Percentiles rank a stretch among this genome's conserved stretches.
Evolutionary conservation across 805 yeast genomes (phyloP).

Genomic region (Pachysolen tannophilus): DNA sequence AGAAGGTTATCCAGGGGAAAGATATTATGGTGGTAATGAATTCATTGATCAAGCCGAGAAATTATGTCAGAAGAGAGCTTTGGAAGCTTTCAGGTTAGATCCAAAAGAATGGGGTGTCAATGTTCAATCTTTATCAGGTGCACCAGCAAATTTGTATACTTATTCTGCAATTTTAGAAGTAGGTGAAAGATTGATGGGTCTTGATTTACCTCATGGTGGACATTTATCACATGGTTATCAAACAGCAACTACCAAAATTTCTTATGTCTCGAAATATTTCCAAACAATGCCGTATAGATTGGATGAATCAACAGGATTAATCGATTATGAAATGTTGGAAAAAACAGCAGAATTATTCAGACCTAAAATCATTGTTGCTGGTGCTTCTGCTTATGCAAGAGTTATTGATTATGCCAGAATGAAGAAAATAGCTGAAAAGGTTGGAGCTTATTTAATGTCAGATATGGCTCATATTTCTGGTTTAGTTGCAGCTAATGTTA

Average conservation of each 20-base stretch:
- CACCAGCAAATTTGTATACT: slow-evolving; percentile 92
- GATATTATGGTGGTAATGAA: slow-evolving; percentile 98
- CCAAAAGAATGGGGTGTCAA: slow-evolving; percentile 94
- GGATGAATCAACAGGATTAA: slow-evolving; percentile 77
- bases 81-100: slow-evolving; percentile 70
- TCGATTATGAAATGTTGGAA: slow-evolving; percentile 85
- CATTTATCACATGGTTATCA: slow-evolving; percentile 97
- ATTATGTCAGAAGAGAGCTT: slow-evolving; percentile 86
- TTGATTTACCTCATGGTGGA: slow-evolving; percentile 97
- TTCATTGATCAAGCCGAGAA: slow-evolving; percentile 87
- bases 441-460: slow-evolving; percentile 85
- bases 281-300: slow-evolving; percentile 97
- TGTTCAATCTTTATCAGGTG: slow-evolving; percentile 92
- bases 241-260: slow-evolving; percentile 81
- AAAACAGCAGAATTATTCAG: slow-evolving; percentile 79
- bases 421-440: slow-evolving; percentile 84
- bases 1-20: slow-evolving; percentile 96
- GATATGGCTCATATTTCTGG: slow-evolving; percentile 99
- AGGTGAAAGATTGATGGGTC: slow-evolving; percentile 93
- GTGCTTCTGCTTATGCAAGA: slow-evolving; percentile 94
- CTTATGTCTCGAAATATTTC: slow-evolving; percentile 87
- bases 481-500: slow-evolving; percentile 88
- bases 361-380: slow-evolving; percentile 93
- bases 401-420: slow-evolving; percentile 83
- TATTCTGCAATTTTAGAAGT: slow-evolving; percentile 84